phyloP scores from a whole-genome alignment of 805 yeast species.

The Ogataea corticis region DNA sequence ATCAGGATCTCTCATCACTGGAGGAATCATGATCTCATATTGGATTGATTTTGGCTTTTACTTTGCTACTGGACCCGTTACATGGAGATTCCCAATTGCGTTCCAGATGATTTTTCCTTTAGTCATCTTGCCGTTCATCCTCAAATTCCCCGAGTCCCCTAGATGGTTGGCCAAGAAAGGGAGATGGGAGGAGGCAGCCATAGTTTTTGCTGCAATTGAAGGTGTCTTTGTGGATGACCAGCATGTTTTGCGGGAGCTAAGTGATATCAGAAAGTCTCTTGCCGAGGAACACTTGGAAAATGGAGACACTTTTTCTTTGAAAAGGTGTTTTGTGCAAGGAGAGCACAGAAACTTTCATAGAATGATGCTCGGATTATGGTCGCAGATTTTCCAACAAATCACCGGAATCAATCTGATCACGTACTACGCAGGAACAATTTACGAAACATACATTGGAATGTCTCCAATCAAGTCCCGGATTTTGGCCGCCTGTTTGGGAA shows the following conservation, averaged over 20 bases:
- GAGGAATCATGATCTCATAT: constrained; percentile 33
- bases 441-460: constrained; percentile 47
- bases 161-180: constrained; percentile 43
- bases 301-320: constrained; percentile 28
- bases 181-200: constrained; percentile 43
- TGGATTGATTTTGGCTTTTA: constrained; percentile 40
- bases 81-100: constrained; percentile 40
- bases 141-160: constrained; percentile 42
- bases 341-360: constrained; percentile 48
- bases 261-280: constrained; percentile 19
- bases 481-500: constrained; percentile 24
- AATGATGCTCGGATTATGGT: constrained; percentile 41
- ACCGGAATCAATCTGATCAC: constrained; percentile 57
- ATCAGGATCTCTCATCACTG: constrained; percentile 28
- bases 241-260: constrained; percentile 14
- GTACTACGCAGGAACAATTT: constrained; percentile 58
- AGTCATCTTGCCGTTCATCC: constrained; percentile 16
- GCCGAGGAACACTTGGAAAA: constrained; percentile 18
- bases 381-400: constrained; percentile 49
- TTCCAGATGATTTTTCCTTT: constrained; percentile 32
- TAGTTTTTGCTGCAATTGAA: constrained; percentile 42
- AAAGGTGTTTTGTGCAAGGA: constrained; percentile 39
- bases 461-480: constrained; percentile 39
- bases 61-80: constrained; percentile 26
- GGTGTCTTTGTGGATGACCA: constrained; percentile 26